These are phyloP conservation scores for Quercus gilva DNA, from an alignment of 306 rosid species.

Conservation along the genomic window DNA sequence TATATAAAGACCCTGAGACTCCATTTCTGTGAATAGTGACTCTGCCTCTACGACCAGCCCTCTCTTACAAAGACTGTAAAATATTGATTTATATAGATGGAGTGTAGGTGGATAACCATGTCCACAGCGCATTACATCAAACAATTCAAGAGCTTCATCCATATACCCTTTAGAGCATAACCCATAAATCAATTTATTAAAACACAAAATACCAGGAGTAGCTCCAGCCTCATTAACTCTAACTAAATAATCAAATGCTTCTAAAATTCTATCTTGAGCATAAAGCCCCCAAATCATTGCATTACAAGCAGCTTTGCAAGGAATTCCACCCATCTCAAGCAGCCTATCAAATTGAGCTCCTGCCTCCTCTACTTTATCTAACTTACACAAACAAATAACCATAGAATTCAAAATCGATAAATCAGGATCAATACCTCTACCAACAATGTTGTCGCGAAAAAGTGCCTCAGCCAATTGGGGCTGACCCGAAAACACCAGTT, in stretches of 20 bases:
- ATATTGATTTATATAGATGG: slow-evolving; percentile 39
- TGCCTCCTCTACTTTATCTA: slow-evolving; percentile 45
- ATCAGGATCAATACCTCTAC: slow-evolving; percentile 26
- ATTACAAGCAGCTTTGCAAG: slow-evolving; percentile 29
- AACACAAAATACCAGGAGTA: slow-evolving; percentile 26
- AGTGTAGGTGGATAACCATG: slow-evolving; percentile 25
- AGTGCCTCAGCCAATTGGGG: slow-evolving; percentile 40
- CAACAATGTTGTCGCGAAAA: slow-evolving; percentile 10
- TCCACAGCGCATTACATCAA: slow-evolving; percentile 29
- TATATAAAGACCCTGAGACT: slow-evolving; percentile 33
- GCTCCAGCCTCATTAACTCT: slow-evolving; percentile 22
- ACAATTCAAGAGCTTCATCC: slow-evolving; percentile 43
- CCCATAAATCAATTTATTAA: slow-evolving; percentile 35
- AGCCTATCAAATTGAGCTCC: slow-evolving; percentile 27
- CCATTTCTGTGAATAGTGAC: slow-evolving; percentile 37
- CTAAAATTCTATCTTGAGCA: slow-evolving; percentile 27
- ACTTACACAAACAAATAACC: slow-evolving; percentile 36
- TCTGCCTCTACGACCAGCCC: slow-evolving; percentile 40
- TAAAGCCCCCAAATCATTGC: slow-evolving; percentile 28
- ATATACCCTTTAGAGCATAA: slow-evolving; percentile 35
- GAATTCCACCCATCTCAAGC: slow-evolving; percentile 21
- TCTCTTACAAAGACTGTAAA: slow-evolving; percentile 45
- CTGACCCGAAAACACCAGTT: slow-evolving; percentile 29
- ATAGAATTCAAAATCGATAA: slow-evolving; percentile 31
- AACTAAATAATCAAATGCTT: slow-evolving; percentile 34